Evolutionary conservation across 768 basidiomycete species (phyloP), one percentile per base, ranked within the genome.

Genomic region (Podaxis carcinomalis): DNA sequence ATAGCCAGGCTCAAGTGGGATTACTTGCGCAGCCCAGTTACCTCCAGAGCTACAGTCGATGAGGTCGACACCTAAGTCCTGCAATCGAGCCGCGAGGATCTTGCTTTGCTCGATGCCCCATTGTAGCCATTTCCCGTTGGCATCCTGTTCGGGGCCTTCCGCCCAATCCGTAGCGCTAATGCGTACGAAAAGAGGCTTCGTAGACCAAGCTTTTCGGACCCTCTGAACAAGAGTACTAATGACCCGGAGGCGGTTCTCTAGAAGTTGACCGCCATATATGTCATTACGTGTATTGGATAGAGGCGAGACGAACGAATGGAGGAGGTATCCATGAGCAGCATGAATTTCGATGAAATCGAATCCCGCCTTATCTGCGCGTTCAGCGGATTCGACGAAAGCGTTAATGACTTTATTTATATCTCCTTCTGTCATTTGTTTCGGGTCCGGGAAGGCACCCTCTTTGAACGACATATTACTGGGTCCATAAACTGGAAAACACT

Each of bases 71-170:
- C 88, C 89, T 4, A 85, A 64, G 57, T 83, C 77, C 66, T 81
- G 70, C 66, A 93, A 69, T 68, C 83, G 79, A 13, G 79, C 78
- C 1, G 78, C 78, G 32, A 86, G 78, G 36, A 86, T 67, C 35
- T 77, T 85, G 69, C 82, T 89, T 72, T 94, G 92, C 68, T 92
- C 86, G 56, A 92, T 76, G 9, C 91, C 92, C 89, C 91, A 91
- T 56, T 84, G 80, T 59, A 77, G 78, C 83, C 83, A 91, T 57
- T 74, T 71, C 13, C 82, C 86, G 19, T 83, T 69, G 68, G 76
- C 73, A 74, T 81, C 69, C 77, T 80, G 73, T 84, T 89, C 80
- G 1, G 77, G 76, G 1, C 77, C 78, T 58, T 80, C 77, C 6
- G 82, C 83, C 86, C 87, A 90, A 63, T 92, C 89, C 10, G 78